These are phyloP conservation scores for Colletotrichum phormii DNA, from an alignment of 2,329 filamentous ascomycete species.

Conservation along the genomic window DNA sequence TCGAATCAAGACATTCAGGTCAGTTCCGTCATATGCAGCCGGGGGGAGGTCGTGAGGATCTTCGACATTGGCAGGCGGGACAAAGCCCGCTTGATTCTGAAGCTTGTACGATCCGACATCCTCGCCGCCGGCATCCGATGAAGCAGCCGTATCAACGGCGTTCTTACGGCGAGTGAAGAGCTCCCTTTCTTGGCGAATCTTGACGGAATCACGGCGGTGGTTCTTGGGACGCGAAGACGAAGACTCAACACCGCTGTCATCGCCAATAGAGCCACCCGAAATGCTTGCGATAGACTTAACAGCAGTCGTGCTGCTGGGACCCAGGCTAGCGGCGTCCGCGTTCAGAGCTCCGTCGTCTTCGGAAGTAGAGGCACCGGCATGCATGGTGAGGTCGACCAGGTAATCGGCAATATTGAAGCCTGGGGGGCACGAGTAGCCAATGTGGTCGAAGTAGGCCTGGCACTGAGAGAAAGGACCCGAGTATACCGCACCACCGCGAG, in stretches of 20 bases:
- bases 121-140: conserved; percentile 66
- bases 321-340: conserved; percentile 73
- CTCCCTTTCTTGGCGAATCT: conserved; percentile 87
- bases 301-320: conserved; percentile 86
- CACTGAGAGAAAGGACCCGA: conserved; percentile 91
- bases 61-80: conserved; percentile 73
- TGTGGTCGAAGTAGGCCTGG: conserved; percentile 90
- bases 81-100: conserved; percentile 54
- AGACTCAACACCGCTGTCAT: conserved; percentile 71
- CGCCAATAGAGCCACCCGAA: conserved; percentile 79
- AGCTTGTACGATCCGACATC: conserved; percentile 64
- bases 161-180: conserved; percentile 87
- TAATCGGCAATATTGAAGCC: conserved; percentile 99
- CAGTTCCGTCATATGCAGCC: conserved; percentile 72
- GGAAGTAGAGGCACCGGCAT: conserved; percentile 75
- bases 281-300: conserved; percentile 92
- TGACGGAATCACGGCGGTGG: conserved; percentile 83
- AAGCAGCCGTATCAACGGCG: conserved; percentile 71
- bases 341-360: conserved; percentile 67
- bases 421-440: conserved; percentile 92
- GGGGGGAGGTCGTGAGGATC: conserved; percentile 75
- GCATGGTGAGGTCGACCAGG: conserved; percentile 97
- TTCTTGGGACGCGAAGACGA: conserved; percentile 73
- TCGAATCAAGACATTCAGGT: conserved; percentile 83
- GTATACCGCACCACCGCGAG: conserved; percentile 90